Evolutionary conservation across 2,329 filamentous ascomycete genomes (phyloP).

Genomic region (Fusarium sp.): DNA sequence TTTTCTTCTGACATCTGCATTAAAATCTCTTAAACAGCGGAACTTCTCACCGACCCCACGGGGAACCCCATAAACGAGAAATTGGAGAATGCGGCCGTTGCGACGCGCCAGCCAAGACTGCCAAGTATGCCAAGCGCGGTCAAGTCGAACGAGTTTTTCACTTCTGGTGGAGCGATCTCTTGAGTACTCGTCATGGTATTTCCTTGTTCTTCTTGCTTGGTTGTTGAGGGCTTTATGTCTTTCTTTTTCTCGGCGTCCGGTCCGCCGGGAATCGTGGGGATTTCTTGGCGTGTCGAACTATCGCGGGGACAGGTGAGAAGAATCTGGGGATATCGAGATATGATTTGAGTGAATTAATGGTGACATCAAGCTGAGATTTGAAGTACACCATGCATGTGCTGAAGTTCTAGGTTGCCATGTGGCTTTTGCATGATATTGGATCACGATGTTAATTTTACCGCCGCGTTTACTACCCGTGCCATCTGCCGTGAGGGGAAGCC

Average conservation of each 20-base stretch:
- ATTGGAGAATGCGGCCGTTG: slow-evolving; percentile 22
- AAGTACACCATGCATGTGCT: background rate
- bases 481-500: background rate
- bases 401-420: background rate
- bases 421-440: background rate
- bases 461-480: background rate
- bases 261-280: background rate
- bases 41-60: slow-evolving; percentile 7
- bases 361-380: too few relatives aligned
- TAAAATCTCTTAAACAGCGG: background rate
- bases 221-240: background rate
- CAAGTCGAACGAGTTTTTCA: slow-evolving; percentile 8
- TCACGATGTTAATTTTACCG: background rate
- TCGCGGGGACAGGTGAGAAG: background rate
- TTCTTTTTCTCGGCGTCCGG: background rate
- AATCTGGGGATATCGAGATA: background rate
- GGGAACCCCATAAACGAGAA: slow-evolving; percentile 14
- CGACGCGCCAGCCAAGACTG: slow-evolving; percentile 18
- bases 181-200: background rate
- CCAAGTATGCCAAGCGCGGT: slow-evolving; percentile 6
- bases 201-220: background rate
- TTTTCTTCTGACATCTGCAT: background rate
- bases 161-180: slow-evolving; percentile 8
- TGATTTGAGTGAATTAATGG: background rate
- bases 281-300: background rate